phyloP scores from a whole-genome alignment of 345 rosid species.

The Cardiospermum halicacabum region DNA sequence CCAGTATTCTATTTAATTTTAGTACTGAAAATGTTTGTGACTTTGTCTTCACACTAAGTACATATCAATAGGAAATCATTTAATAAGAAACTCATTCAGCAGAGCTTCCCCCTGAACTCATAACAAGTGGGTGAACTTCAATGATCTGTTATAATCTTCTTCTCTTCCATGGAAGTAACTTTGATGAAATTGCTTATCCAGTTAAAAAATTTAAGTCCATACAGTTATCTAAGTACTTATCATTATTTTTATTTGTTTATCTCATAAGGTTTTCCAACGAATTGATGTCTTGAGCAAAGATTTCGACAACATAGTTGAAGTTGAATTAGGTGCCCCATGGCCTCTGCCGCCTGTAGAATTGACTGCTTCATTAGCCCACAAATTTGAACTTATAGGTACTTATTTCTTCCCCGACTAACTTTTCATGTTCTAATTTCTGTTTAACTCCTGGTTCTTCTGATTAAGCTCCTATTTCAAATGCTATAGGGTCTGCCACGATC shows the following conservation, averaged over 20 bases:
- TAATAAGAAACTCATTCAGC: not conserved
- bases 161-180: not conserved
- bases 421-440: not conserved
- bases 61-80: not conserved
- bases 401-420: not conserved
- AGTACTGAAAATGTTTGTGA: not conserved
- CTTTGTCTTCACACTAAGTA: not conserved
- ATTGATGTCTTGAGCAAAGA: constrained; percentile 80
- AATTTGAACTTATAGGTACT: constrained; percentile 78
- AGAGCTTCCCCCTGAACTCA: not conserved
- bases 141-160: not conserved
- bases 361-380: constrained; percentile 86
- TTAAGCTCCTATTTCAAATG: not conserved
- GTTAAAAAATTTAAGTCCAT: not conserved
- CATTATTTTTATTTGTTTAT: not conserved
- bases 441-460: not conserved
- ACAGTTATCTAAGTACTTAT: not conserved
- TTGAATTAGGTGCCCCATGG: constrained; percentile 88
- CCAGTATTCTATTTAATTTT: not conserved
- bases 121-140: not conserved
- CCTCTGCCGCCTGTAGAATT: constrained; percentile 68
- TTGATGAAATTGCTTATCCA: not conserved
- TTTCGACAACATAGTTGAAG: constrained; percentile 85
- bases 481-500: constrained; percentile 65
- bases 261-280: constrained; percentile 76